Evolutionary conservation across 108 stramenopile genomes (phyloP), one percentile per base, ranked within the genome.

Genomic region (Hondaea fermentalgiana): DNA sequence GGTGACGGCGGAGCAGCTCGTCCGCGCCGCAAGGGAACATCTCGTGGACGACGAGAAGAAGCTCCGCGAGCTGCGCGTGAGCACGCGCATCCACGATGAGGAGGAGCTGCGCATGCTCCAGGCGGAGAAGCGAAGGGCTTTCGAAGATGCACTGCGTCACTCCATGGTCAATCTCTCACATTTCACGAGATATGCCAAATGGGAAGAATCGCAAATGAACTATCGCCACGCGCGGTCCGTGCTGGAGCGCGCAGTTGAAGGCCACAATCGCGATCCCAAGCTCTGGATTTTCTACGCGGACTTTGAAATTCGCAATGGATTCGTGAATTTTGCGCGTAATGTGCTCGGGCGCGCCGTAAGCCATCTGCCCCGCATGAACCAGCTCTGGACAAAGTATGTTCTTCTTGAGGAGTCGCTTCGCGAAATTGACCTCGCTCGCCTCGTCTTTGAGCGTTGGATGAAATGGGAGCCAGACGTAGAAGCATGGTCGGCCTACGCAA

Each of bases 361-460:
- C 71, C 57, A 98, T n/a, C 91, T 98, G 60, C 99, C 99, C 23
- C 90, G 99, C 5, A 95, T 97, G 23, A 97, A 98, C 90, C 96
- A 96, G 93, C 91, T 99, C 64, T 99, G 99, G 99, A 98, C 98
- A 94, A 99, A 99, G 92, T 99, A 99, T 91, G 95, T 94, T 60
- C 99, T 97, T 91, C 95, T 99, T 97, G 99, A 99, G 94, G 99
- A 99, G 91, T 96, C 98, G 96, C 94, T 98, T 57, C 96, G 97
- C 59, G 97, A 98, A 88, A 89, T 95, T 35, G 94, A 95, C 89
- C 97, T 97, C 90, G 97, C 96, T 87, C 91, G 99, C 14, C 93
- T 95, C 16, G 97, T 99, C 60, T 99, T 98, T 90, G 98, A 99
- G 90, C 92, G 99, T 88, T 99, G 98, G 98, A 99, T 99, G 99